Evolutionary conservation across 2,329 filamentous ascomycete genomes (phyloP).

Genomic region (Didymella exigua): DNA sequence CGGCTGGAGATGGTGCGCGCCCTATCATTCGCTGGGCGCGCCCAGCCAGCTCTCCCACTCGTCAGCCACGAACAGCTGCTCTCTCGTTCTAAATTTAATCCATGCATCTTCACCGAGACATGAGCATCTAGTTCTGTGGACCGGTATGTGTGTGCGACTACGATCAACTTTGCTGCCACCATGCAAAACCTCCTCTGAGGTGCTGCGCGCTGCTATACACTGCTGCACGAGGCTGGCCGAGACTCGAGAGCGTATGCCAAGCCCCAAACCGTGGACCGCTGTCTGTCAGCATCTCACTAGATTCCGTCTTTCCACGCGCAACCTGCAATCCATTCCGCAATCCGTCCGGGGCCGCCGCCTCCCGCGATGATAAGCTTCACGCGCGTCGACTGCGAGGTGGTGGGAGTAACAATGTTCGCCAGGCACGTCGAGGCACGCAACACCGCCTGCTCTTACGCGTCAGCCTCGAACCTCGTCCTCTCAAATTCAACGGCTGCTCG

Average conservation of each 20-base stretch:
- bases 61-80: constrained; percentile 30
- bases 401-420: not conserved
- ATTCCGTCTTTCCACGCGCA: constrained; percentile 25
- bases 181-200: not conserved
- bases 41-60: constrained; percentile 14
- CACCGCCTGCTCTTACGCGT: constrained; percentile 13
- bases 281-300: constrained; percentile 20
- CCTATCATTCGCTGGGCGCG: constrained; percentile 17
- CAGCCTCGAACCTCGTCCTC: not conserved
- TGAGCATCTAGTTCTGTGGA: constrained; percentile 2
- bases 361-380: constrained; percentile 19
- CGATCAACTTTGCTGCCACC: constrained; percentile 9
- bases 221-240: constrained; percentile 7
- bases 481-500: constrained; percentile 9
- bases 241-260: constrained; percentile 17
- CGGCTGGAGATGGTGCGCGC: constrained; percentile 20
- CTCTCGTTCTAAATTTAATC: constrained; percentile 30
- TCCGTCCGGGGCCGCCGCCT: constrained; percentile 19
- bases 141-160: not conserved
- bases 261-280: constrained; percentile 5
- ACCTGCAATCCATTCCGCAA: constrained; percentile 27
- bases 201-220: constrained; percentile 4
- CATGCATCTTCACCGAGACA: constrained; percentile 11
- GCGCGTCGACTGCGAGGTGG: constrained; percentile 1
- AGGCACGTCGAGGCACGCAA: constrained; percentile 8